These are phyloP conservation scores for Xenosphaeropsis pyriputrescens DNA, from an alignment of 2,329 filamentous ascomycete genomes.

Conservation along the genomic window DNA sequence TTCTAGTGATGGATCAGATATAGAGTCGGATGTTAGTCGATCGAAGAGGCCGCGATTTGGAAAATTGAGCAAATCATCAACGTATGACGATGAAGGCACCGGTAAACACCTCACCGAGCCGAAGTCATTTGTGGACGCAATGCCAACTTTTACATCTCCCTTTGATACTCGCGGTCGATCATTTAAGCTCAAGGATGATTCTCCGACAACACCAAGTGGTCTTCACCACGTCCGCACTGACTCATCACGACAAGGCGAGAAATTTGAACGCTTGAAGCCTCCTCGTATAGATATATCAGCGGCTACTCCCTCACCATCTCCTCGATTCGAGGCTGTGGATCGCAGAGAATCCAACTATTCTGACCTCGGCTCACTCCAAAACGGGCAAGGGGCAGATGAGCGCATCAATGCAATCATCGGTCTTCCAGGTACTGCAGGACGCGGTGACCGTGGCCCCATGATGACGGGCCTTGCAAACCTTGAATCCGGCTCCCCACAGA, in stretches of 20 bases:
- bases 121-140: conserved; percentile 10
- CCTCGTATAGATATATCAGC: conserved; percentile 32
- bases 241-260: conserved; percentile 23
- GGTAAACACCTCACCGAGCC: conserved; percentile 4
- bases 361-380: conserved; percentile 11
- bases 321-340: conserved; percentile 3
- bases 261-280: conserved; percentile 28
- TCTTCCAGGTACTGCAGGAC: conserved; percentile 12
- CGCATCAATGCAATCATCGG: conserved; percentile 19
- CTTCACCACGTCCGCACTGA: conserved; percentile 13
- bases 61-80: conserved; percentile 14
- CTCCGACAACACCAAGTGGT: conserved; percentile 12
- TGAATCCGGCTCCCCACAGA: conserved; percentile 12
- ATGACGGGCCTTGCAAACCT: conserved; percentile 26
- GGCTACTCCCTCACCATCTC: conserved; percentile 17
- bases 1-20: conserved; percentile 29
- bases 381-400: conserved; percentile 12
- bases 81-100: conserved; percentile 4
- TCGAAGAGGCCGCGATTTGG: conserved; percentile 22
- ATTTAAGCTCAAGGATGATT: conserved; percentile 10
- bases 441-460: conserved; percentile 9
- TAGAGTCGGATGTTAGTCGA: conserved; percentile 13
- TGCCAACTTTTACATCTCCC: conserved; percentile 35
- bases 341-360: conserved; percentile 12
- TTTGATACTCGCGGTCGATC: conserved; percentile 22